These are phyloP conservation scores for Diaporthe humulicola DNA, from an alignment of 2,329 filamentous ascomycete genomes.

Conservation along the genomic window DNA sequence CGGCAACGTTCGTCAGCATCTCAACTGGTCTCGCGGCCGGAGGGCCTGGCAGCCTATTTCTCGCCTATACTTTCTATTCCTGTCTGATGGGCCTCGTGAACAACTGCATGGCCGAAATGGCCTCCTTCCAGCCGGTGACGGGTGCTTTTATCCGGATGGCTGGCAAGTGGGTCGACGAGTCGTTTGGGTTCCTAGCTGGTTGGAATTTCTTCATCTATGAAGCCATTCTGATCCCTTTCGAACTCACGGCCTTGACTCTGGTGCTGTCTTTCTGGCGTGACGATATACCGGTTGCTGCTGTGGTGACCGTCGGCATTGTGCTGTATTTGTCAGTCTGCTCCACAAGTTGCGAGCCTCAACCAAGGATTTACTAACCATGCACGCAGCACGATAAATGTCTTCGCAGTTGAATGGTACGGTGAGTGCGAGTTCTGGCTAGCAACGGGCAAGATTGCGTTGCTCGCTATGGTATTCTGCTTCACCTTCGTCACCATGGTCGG, in stretches of 20 bases:
- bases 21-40: conserved; percentile 63
- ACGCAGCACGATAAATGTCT: conserved; percentile 64
- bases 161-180: conserved; percentile 75
- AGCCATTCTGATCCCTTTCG: conserved; percentile 56
- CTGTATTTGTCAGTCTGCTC: conserved; percentile 65
- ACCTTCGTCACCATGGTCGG: conserved; percentile 86
- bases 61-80: conserved; percentile 70
- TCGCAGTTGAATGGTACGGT: conserved; percentile 76
- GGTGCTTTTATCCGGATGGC: conserved; percentile 74
- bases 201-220: conserved; percentile 60
- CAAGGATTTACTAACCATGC: background rate
- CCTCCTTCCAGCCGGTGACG: conserved; percentile 71
- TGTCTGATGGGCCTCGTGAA: conserved; percentile 71
- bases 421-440: conserved; percentile 80
- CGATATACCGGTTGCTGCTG: conserved; percentile 60
- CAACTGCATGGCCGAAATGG: conserved; percentile 77
- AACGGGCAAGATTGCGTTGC: conserved; percentile 74
- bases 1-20: conserved; percentile 72
- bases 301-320: conserved; percentile 68
- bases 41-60: conserved; percentile 64
- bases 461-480: conserved; percentile 76
- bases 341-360: background rate
- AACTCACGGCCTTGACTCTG: conserved; percentile 55
- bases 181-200: conserved; percentile 68
- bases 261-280: conserved; percentile 62